phyloP scores from a whole-genome alignment of 129 eudicot genomes.

The Arctium lappa region DNA sequence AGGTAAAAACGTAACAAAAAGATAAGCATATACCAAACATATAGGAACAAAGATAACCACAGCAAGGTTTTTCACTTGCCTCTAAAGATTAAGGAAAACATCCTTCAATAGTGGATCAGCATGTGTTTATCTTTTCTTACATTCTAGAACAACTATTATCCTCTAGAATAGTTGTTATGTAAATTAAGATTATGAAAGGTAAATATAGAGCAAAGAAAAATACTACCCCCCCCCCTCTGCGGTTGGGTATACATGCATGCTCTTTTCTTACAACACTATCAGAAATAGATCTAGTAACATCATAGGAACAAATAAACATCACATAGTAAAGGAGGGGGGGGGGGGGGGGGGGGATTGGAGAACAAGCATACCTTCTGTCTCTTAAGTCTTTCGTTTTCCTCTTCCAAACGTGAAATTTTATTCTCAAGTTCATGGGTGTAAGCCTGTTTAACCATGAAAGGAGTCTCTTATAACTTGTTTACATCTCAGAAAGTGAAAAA shows the following conservation, averaged over 20 bases:
- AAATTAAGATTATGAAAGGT: not conserved
- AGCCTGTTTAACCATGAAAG: conserved; percentile 51
- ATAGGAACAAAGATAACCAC: not conserved
- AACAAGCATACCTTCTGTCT: conserved; percentile 60
- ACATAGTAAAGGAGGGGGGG: conserved; percentile 3
- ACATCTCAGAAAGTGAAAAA: not conserved
- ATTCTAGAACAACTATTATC: not conserved
- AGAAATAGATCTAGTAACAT: not conserved
- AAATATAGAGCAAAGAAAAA: not conserved
- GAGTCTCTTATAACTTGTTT: not conserved
- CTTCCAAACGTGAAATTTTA: conserved; percentile 88
- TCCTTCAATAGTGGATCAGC: not conserved
- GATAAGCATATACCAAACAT: not conserved
- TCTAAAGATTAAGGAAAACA: not conserved
- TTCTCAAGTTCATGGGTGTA: conserved; percentile 96
- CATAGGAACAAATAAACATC: not conserved
- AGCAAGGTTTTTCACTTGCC: no score
- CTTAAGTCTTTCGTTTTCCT: conserved; percentile 92
- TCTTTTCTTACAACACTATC: no score
- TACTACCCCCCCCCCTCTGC: no score
- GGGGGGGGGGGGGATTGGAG: not conserved
- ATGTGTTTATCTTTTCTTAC: conserved; percentile 8
- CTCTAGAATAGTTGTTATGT: not conserved
- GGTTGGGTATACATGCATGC: no score
- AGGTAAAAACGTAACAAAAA: not conserved